Evolutionary conservation across 108 stramenopile species (phyloP).

Genomic region (Cyclotella choctawhatcheeana): DNA sequence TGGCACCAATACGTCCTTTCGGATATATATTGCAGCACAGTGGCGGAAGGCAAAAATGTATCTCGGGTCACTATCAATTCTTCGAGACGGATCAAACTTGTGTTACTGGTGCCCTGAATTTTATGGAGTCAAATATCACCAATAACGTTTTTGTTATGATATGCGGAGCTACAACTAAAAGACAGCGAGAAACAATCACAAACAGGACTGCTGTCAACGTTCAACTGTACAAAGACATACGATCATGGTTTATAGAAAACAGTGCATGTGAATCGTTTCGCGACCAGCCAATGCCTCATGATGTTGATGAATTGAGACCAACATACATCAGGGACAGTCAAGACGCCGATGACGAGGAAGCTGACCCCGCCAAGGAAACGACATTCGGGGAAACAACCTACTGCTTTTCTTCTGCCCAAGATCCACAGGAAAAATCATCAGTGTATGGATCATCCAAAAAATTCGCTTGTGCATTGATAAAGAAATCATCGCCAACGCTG

Average conservation of each 20-base stretch:
- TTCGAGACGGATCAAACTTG: constrained; percentile 3
- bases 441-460: not conserved
- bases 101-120: not conserved
- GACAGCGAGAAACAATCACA: not conserved
- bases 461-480: not conserved
- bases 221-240: not conserved
- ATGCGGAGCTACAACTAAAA: not conserved
- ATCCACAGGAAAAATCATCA: not conserved
- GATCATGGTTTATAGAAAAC: constrained; percentile 1
- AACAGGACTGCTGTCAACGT: not conserved
- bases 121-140: not conserved
- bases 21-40: not conserved
- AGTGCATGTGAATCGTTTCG: no score
- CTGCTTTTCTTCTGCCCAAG: not conserved
- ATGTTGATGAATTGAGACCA: no score
- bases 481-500: not conserved
- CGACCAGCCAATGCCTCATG: no score
- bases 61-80: not conserved
- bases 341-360: not conserved
- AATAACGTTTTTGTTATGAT: not conserved
- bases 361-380: not conserved
- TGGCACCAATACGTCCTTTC: not conserved
- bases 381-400: not conserved
- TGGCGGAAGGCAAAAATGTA: not conserved
- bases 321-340: no score